Base-by-base conservation (phyloP, 2,329 filamentous ascomycete genomes). In the Akanthomyces lecanii region DNA sequence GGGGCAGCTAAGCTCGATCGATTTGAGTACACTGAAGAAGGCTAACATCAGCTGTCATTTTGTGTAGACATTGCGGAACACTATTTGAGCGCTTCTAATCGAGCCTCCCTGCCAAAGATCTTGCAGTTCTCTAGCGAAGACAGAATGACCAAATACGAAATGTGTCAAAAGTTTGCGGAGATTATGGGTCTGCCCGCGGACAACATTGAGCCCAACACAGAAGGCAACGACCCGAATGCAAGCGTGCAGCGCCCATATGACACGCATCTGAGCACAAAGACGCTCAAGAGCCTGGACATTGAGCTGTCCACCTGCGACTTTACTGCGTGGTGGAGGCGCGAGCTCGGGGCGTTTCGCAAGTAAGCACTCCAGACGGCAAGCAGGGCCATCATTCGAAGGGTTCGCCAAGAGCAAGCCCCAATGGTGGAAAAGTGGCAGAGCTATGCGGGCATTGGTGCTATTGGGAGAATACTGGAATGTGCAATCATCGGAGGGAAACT, bases 51-150 rank as follows among this genome's bases (percentile, higher is more conserved):
- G 5, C 23, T 48, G 25, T 59, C 25, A 60, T 65, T 16, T 58
- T 28, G 30, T 59, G 44, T 63, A 87, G 91, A 96, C 68, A 79
- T 95, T 54, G 85, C 89, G 2, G 81, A 80, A 65, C 87, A 89
- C 70, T 95, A 93, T 70, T 78, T 89, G 61, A 75, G 73, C 4
- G 75, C 79, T 14, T 70, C 73, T 45, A 78, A 83, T 44, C 77
- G 80, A 57, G 73, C 78, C 12, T 71, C 78, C 18, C 76, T 96
- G 45, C 92, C 92, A 0, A 78, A 72, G 33, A 84, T 92, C 50
- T 80, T 97, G 21, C 92, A 97, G 61, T 96, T 96, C 76, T 91
- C 89, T 3, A 92, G 91, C 52, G 91, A 97, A 75, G 90, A 96
- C 68, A 85, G 82, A 67, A 90, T 88, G 80, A 97, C 92, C 53